Evolutionary conservation across 805 yeast genomes (phyloP).

Genomic region (Yamadazyma sp.): DNA sequence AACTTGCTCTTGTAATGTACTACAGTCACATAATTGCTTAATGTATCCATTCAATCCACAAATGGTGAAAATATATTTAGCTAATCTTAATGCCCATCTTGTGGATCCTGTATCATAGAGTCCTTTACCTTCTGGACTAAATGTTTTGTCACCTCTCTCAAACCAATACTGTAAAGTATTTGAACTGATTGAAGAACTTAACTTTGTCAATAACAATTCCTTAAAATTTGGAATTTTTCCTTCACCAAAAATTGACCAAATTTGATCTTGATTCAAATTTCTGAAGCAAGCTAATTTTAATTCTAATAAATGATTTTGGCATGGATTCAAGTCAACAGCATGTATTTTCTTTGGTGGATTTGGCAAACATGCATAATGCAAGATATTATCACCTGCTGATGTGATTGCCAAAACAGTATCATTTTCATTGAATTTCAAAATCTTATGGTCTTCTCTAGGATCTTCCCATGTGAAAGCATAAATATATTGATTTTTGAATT

Average conservation of each 20-base stretch:
- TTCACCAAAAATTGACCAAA: constrained; percentile 76
- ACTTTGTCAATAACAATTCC: constrained; percentile 44
- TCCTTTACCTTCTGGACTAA: constrained; percentile 54
- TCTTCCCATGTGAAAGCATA: constrained; percentile 93
- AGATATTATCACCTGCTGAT: constrained; percentile 81
- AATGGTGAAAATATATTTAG: constrained; percentile 54
- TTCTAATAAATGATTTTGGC: constrained; percentile 77
- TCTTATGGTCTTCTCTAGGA: constrained; percentile 73
- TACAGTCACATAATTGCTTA: constrained; percentile 53
- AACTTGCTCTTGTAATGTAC: constrained; percentile 59
- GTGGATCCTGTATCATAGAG: constrained; percentile 81
- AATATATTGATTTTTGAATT: constrained; percentile 75
- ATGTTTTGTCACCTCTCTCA: constrained; percentile 57
- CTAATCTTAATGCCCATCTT: constrained; percentile 78
- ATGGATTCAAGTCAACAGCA: constrained; percentile 82
- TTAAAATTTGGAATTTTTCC: constrained; percentile 57
- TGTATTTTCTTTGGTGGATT: constrained; percentile 75
- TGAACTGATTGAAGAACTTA: constrained; percentile 72
- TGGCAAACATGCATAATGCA: constrained; percentile 69
- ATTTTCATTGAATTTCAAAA: constrained; percentile 54
- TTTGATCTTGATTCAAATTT: constrained; percentile 51
- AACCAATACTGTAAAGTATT: constrained; percentile 82
- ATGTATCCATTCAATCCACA: constrained; percentile 54
- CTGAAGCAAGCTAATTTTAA: constrained; percentile 71
- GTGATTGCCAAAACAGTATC: constrained; percentile 82